Evolutionary conservation across 768 basidiomycete genomes (phyloP), one percentile per base, ranked within the genome.

Genomic region (Russula brevipes): DNA sequence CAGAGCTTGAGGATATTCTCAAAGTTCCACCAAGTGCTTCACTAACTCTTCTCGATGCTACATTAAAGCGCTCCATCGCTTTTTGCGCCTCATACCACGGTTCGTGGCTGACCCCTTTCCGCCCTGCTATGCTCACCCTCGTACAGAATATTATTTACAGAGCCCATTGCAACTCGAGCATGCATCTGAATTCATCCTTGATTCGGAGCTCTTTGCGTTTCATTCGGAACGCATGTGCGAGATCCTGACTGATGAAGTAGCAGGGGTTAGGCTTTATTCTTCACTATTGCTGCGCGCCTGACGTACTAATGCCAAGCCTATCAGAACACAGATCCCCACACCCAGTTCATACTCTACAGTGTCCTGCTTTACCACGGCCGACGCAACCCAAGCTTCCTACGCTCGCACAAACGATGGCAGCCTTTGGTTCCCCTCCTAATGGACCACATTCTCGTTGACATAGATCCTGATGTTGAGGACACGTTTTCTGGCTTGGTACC

Each of bases 141-240:
- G 39, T 51, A 19, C 67, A 88, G 96, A 97, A 70, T 83, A 87
- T 70, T 98, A 91, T 74, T 80, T 98, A 45, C 87, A 91, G 64
- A 87, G 84, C 59, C 88, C 88, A 3, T 73, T 89, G 31, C 93
- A 96, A 69, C 80, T 98, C 51, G 85, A 93, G 64, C 88, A 94
- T 72, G 93, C 93, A 11, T 88, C 89, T 68, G 77, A 81, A 45
- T 74, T 89, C 36, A 76, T 98, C 12, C 77, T 95, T 46, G 83
- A 85, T 58, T 94, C 91, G 0, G 94, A 95, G 70, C 81, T 98
- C 45, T 97, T 98, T 69, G 74, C 82, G 2, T 95, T 90, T 70
- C 94, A 98, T 73, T 94, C 91, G 3, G 94, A 94, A 71, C 79
- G 96, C 39, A 95, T 95, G 91, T 84, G 87, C 59, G 89, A 92